Conservation (phyloP, 1,139 yeast species). For the Blastobotrys persicus region DNA sequence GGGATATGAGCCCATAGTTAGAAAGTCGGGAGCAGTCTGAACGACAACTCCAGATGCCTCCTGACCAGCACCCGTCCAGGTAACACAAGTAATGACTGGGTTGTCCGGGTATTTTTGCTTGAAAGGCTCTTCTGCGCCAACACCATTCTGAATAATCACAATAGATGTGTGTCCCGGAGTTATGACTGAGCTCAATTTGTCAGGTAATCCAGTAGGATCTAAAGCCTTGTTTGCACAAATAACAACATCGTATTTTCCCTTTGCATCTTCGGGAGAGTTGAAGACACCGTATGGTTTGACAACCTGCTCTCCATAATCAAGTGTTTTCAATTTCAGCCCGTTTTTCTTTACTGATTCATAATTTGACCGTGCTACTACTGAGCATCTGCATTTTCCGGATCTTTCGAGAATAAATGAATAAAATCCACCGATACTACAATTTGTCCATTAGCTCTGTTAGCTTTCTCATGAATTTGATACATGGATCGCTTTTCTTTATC, state of each 20-base stretch:
- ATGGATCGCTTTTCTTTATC: no score
- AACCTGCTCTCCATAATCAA: constrained; percentile 46
- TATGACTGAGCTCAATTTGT: constrained; percentile 52
- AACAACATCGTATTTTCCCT: constrained; percentile 55
- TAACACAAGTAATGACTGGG: constrained; percentile 57
- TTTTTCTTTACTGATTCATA: constrained; percentile 46
- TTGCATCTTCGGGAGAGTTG: constrained; percentile 36
- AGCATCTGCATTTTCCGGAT: constrained; percentile 39
- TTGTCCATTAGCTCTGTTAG: no score
- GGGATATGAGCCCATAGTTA: constrained; percentile 51
- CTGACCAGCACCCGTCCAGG: constrained; percentile 56
- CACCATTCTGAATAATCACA: constrained; percentile 62
- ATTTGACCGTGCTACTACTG: constrained; percentile 57
- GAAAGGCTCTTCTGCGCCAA: constrained; percentile 59
- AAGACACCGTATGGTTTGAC: constrained; percentile 25
- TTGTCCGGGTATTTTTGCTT: constrained; percentile 52
- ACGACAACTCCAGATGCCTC: constrained; percentile 43
- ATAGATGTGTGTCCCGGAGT: constrained; percentile 45
- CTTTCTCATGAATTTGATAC: no score
- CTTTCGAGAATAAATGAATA: constrained; percentile 23
- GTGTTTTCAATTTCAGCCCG: constrained; percentile 49
- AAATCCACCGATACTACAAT: constrained; percentile 24
- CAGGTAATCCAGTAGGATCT: constrained; percentile 54
- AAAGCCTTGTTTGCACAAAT: constrained; percentile 63
- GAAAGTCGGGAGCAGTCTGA: constrained; percentile 45